Evolutionary conservation across 140 eudicot genomes (phyloP).

Genomic region (Erigeron philadelphicus): DNA sequence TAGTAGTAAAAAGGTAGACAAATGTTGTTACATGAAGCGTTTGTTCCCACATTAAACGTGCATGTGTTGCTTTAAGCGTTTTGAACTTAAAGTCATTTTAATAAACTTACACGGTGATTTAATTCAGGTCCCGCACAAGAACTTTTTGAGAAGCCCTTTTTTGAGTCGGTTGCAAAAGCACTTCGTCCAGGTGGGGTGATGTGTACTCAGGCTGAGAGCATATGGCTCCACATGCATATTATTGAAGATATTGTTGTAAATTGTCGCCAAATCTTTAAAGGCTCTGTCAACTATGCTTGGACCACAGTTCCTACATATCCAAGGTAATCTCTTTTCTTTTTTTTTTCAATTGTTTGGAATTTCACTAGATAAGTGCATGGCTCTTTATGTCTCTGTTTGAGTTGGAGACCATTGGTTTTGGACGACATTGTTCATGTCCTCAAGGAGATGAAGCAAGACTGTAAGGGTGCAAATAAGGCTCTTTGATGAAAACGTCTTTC

Average conservation of each 20-base stretch:
- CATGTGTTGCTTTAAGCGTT: not conserved
- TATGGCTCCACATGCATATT: slow-evolving; percentile 98
- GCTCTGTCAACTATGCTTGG: slow-evolving; percentile 97
- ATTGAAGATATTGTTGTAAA: slow-evolving; percentile 84
- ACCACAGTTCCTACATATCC: slow-evolving; percentile 95
- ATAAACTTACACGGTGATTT: slow-evolving; percentile 10
- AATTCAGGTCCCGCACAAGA: slow-evolving; percentile 91
- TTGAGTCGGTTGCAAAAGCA: slow-evolving; percentile 81
- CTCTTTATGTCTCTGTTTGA: not conserved
- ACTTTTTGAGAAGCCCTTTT: slow-evolving; percentile 90
- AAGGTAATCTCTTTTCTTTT: slow-evolving; percentile 39
- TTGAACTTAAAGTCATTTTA: not conserved
- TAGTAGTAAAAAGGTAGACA: not conserved
- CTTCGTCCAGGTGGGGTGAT: slow-evolving; percentile 99
- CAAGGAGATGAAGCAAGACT: not conserved
- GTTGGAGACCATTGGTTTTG: not conserved
- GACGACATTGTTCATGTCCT: not conserved
- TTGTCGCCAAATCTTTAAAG: slow-evolving; percentile 89
- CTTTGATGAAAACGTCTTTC: not conserved
- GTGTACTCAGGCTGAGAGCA: slow-evolving; percentile 97
- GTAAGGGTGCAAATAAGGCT: not conserved
- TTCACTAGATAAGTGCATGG: slow-evolving; percentile 1
- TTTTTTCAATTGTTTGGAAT: not conserved
- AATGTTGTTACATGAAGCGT: not conserved
- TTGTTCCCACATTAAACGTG: not conserved